Evolutionary conservation across 2,329 filamentous ascomycete genomes (phyloP).

Genomic region (Tolypocladium endophyticum): DNA sequence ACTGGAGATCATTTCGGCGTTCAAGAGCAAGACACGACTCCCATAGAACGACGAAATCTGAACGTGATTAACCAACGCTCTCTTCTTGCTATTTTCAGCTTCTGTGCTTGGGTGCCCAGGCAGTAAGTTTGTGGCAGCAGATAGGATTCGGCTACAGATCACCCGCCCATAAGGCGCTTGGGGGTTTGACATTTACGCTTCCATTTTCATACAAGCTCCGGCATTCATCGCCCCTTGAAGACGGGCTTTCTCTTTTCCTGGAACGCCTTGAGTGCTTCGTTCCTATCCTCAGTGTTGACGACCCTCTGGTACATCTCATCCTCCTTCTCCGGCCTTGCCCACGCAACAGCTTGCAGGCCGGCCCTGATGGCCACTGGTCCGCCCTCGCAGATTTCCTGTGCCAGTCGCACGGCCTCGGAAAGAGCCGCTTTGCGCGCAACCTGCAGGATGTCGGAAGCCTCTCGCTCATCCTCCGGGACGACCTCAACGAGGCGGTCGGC

Average conservation of each 20-base stretch:
- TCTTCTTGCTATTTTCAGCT: not conserved
- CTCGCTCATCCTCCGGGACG: slow-evolving; percentile 41
- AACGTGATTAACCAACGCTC: not conserved
- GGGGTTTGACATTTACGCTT: not conserved
- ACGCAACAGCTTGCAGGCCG: slow-evolving; percentile 66
- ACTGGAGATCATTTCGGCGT: not conserved
- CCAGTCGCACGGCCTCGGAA: slow-evolving; percentile 66
- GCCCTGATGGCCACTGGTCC: slow-evolving; percentile 75
- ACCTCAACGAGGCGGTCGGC: slow-evolving; percentile 86
- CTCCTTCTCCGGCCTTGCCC: slow-evolving; percentile 67
- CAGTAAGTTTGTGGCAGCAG: not conserved
- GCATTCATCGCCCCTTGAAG: slow-evolving; percentile 40
- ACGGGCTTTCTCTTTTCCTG: slow-evolving; percentile 49
- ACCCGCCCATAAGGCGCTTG: not conserved
- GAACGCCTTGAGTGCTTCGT: slow-evolving; percentile 84
- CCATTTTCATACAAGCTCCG: not conserved
- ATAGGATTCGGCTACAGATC: not conserved
- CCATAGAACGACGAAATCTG: not conserved
- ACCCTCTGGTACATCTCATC: slow-evolving; percentile 80
- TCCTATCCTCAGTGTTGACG: slow-evolving; percentile 71
- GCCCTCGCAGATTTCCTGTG: slow-evolving; percentile 78
- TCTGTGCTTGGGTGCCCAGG: not conserved
- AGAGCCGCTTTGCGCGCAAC: slow-evolving; percentile 58
- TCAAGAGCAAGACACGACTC: not conserved
- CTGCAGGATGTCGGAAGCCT: slow-evolving; percentile 33